These are phyloP conservation scores for Amanita thiersii DNA, from an alignment of 768 basidiomycete genomes.

Conservation along the genomic window DNA sequence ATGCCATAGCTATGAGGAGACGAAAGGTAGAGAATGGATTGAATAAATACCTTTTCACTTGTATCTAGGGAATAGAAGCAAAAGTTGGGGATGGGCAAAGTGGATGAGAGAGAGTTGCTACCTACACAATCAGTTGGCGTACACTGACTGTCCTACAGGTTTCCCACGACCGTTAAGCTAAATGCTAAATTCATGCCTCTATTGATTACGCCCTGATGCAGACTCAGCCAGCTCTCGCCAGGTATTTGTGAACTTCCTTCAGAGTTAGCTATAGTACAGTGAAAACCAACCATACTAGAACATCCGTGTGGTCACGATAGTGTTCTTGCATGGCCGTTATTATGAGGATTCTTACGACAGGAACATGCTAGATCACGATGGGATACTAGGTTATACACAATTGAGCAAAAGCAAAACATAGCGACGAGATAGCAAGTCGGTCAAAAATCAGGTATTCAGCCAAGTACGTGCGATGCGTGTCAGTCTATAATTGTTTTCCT, in stretches of 20 bases:
- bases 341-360: background rate
- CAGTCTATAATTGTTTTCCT: slow-evolving; percentile 32
- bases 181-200: background rate
- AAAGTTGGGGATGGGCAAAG: background rate
- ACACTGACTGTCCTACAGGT: background rate
- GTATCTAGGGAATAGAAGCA: slow-evolving; percentile 3
- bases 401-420: slow-evolving; percentile 20
- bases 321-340: background rate
- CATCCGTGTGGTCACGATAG: too few relatives aligned
- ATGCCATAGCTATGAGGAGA: background rate
- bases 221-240: too few relatives aligned
- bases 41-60: slow-evolving; percentile 1
- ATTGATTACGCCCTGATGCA: too few relatives aligned
- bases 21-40: background rate
- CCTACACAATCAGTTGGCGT: slow-evolving; percentile 5
- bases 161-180: slow-evolving; percentile 6
- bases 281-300: too few relatives aligned
- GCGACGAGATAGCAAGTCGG: slow-evolving; percentile 17
- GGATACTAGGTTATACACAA: slow-evolving; percentile 13
- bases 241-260: too few relatives aligned
- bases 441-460: background rate
- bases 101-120: background rate
- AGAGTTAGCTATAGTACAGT: too few relatives aligned
- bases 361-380: slow-evolving; percentile 7
- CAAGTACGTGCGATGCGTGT: slow-evolving; percentile 1